Conservation (phyloP, 1,139 yeast genomes). For the Candida sanyaensis region DNA sequence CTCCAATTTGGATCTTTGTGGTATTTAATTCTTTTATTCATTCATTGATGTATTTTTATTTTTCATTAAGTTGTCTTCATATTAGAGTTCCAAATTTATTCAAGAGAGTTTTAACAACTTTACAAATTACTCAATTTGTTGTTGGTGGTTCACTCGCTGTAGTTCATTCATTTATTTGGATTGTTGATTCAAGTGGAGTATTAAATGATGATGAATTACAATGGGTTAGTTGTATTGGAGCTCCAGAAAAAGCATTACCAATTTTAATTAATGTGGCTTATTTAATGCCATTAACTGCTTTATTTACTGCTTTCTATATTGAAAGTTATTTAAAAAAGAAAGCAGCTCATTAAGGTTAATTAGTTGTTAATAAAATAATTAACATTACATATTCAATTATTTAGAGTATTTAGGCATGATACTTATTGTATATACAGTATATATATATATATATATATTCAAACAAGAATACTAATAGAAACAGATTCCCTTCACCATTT, state of each 20-base stretch:
- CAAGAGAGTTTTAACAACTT: conserved; percentile 63
- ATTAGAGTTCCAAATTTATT: conserved; percentile 59
- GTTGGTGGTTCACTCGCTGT: conserved; percentile 71
- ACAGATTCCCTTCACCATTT: no score
- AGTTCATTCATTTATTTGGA: conserved; percentile 62
- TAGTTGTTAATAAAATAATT: not conserved
- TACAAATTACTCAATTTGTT: conserved; percentile 72
- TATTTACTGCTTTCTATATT: conserved; percentile 70
- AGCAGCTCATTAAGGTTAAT: not conserved
- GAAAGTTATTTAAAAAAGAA: conserved; percentile 54
- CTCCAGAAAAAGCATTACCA: conserved; percentile 66
- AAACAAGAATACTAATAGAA: no score
- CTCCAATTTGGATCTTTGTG: conserved; percentile 82
- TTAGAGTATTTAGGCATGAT: not conserved
- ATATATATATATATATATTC: no score
- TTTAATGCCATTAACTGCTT: conserved; percentile 68
- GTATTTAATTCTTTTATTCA: conserved; percentile 79
- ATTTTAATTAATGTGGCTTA: conserved; percentile 63
- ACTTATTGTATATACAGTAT: no score
- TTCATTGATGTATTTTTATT: conserved; percentile 75
- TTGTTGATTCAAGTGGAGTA: conserved; percentile 48
- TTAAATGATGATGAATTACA: conserved; percentile 13
- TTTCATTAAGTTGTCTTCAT: conserved; percentile 62
- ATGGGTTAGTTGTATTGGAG: conserved; percentile 55
- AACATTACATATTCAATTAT: not conserved